A percentile compares a stretch with the other conserved stretches of the same genome.
Conservation (phyloP, 2,329 filamentous ascomycete species). For the Aulographum hederae region DNA sequence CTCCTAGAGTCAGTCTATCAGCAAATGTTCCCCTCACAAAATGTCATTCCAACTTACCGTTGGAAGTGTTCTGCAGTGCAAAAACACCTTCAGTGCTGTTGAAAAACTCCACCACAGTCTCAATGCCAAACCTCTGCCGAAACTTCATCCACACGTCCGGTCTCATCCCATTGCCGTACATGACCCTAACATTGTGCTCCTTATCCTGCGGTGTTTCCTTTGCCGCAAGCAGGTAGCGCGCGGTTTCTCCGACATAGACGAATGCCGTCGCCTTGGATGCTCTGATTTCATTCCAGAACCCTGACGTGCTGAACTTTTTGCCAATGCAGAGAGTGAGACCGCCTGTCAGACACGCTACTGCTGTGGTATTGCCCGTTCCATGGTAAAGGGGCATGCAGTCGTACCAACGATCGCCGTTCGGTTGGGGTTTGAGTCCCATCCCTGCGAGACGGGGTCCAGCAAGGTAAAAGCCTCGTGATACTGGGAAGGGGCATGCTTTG, state of each 20-base stretch:
- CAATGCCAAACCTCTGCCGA: constrained; percentile 42
- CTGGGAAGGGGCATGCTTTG: constrained; percentile 48
- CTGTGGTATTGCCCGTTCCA: constrained; percentile 48
- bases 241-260: constrained; percentile 62
- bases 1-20: constrained; percentile 21
- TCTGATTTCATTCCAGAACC: constrained; percentile 56
- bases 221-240: constrained; percentile 52
- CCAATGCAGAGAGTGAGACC: constrained; percentile 43
- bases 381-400: constrained; percentile 66
- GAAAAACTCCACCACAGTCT: constrained; percentile 55
- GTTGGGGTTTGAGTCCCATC: constrained; percentile 19
- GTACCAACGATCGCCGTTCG: constrained; percentile 44
- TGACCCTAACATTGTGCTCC: constrained; percentile 37
- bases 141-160: constrained; percentile 53
- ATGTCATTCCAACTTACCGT: constrained; percentile 14
- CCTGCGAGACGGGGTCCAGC: constrained; percentile 17
- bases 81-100: constrained; percentile 60
- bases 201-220: constrained; percentile 44
- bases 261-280: constrained; percentile 51
- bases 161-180: constrained; percentile 49
- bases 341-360: constrained; percentile 34
- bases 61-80: constrained; percentile 37
- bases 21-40: no score
- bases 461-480: constrained; percentile 24
- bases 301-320: constrained; percentile 47